Evolutionary conservation across 208 protist genomes (phyloP), one percentile per base, ranked within the genome.

Genomic region (Porcisia hertigi): DNA sequence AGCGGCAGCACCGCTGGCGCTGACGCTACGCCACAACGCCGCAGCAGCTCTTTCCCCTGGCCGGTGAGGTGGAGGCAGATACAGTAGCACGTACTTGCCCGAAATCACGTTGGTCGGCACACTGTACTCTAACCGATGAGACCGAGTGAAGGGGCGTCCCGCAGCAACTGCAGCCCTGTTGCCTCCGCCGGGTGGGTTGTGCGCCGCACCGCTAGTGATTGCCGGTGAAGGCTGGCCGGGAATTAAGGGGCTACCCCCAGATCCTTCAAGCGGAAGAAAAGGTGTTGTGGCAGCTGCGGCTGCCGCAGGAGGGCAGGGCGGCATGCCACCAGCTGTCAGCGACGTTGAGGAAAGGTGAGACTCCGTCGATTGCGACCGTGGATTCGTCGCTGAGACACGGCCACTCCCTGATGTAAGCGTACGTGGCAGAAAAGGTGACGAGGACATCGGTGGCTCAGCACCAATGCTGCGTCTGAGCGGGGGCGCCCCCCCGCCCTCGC

Each of bases 71-170:
- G 83, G 71, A 5, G 80, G 69, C 20, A 95, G 71, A 67, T 88
- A 93, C 0, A 95, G 57, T 25, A 95, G 79, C 20, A 95, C 87
- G 73, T 95, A 95, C 79, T 90, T 92, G 5, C 86, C 87, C 2
- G 82, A 59, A 23, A 95, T 69, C 30, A 75, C 79, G 9, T 76
- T 80, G 3, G 83, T 86, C 2, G 90, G 87, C 63, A 92, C 86
- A 43, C 75, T 79, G 75, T 86, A 83, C 79, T 87, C 83, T 20
- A 86, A 66, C 5, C 67, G 75, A 41, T 78, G 70, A 23, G 71
- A 69, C 2, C 76, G 75, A 14, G 52, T 58, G 16, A 47, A 6
- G 7, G 41, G n/a, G 25, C 30, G 57, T 41, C 18, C 45, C 20
- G 16, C 69, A 39, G 9, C 20, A 20, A 23, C 63, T n/a, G 3